Conservation (phyloP, 1,284 basidiomycete species). For the Cutaneotrichosporon sp. region DNA sequence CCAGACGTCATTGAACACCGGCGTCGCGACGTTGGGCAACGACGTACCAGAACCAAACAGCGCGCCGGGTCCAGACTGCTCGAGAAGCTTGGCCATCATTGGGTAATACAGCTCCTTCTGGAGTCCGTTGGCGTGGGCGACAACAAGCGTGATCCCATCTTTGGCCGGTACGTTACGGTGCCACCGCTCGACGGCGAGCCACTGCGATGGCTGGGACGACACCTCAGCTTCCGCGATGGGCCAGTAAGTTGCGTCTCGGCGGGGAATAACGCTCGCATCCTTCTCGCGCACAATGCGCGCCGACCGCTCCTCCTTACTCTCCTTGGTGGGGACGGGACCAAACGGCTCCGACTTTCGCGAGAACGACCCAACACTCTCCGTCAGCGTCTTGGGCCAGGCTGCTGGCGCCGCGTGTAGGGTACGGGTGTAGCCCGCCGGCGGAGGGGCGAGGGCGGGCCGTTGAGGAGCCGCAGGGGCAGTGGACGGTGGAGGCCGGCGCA, state of each 20-base stretch:
- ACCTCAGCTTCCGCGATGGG: slow-evolving; percentile 9
- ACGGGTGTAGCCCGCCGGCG: slow-evolving; percentile 51
- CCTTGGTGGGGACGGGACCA: slow-evolving; percentile 18
- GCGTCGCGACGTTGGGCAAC: neutral
- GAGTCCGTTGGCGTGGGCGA: slow-evolving; percentile 77
- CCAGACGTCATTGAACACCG: slow-evolving; percentile 70
- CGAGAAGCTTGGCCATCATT: slow-evolving; percentile 57
- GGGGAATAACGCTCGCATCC: neutral
- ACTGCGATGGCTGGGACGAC: slow-evolving; percentile 51
- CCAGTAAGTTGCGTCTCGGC: slow-evolving; percentile 12
- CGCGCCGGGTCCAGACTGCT: neutral
- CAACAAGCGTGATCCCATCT: slow-evolving; percentile 64
- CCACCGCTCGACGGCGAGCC: slow-evolving; percentile 34
- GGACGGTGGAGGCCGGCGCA: slow-evolving; percentile 17
- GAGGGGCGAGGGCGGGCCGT: slow-evolving; percentile 32
- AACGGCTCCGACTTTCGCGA: slow-evolving; percentile 29
- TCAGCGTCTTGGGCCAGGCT: slow-evolving; percentile 59
- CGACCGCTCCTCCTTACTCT: slow-evolving; percentile 39
- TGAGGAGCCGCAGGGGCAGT: slow-evolving; percentile 4
- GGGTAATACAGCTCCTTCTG: slow-evolving; percentile 75
- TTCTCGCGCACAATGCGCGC: slow-evolving; percentile 25
- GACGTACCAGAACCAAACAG: slow-evolving; percentile 11
- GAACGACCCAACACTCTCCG: slow-evolving; percentile 36
- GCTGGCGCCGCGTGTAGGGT: slow-evolving; percentile 72
- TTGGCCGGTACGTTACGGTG: slow-evolving; percentile 15